Conservation (phyloP, 805 yeast genomes). For the Schizosaccharomyces octosporus region DNA sequence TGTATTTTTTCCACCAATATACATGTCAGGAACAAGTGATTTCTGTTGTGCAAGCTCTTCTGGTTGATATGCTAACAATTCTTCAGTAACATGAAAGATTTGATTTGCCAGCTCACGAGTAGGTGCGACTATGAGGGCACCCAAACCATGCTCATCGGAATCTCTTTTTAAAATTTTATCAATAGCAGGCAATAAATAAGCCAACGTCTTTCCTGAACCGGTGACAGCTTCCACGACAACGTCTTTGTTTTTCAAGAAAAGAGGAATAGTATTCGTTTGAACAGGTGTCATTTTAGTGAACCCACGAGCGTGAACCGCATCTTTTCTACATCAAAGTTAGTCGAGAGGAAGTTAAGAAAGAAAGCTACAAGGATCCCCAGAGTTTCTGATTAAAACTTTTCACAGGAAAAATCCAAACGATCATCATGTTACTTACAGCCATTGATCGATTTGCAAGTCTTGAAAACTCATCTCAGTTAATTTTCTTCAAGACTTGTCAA, state of each 20-base stretch:
- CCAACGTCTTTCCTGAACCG: slow-evolving; percentile 93
- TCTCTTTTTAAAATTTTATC: slow-evolving; percentile 28
- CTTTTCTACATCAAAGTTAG: slow-evolving; percentile 11
- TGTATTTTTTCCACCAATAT: slow-evolving; percentile 19
- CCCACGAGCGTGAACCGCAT: slow-evolving; percentile 52
- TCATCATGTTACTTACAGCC: background rate
- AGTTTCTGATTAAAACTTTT: background rate
- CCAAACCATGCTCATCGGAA: slow-evolving; percentile 28
- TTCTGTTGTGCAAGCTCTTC: slow-evolving; percentile 4
- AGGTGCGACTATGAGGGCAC: slow-evolving; percentile 51
- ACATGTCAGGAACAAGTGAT: slow-evolving; percentile 13
- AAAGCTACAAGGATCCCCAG: background rate
- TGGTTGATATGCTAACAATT: slow-evolving; percentile 14
- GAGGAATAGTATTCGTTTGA: slow-evolving; percentile 82
- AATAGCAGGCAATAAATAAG: slow-evolving; percentile 61
- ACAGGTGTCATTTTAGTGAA: slow-evolving; percentile 81
- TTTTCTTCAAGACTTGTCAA: too few relatives aligned
- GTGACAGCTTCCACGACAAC: slow-evolving; percentile 94
- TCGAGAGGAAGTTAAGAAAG: background rate
- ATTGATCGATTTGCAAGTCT: background rate
- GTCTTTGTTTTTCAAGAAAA: slow-evolving; percentile 63
- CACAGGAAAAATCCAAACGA: background rate
- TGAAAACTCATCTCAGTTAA: background rate
- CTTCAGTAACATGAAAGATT: slow-evolving; percentile 39
- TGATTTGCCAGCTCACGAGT: slow-evolving; percentile 28